Evolutionary conservation across 441 rosid species (phyloP).

Genomic region (Pelargonium fulgidum): DNA sequence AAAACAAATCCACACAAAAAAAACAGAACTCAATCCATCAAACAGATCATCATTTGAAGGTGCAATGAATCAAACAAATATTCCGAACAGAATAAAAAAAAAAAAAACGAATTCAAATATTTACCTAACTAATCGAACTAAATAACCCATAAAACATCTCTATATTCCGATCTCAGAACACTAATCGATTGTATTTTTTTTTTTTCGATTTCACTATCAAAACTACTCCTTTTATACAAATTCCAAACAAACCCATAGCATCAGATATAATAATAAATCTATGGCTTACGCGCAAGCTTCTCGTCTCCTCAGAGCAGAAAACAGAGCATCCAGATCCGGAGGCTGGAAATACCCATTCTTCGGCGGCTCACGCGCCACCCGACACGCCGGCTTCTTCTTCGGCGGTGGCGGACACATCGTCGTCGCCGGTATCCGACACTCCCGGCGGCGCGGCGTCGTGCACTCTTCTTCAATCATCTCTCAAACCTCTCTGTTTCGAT

Average conservation of each 20-base stretch:
- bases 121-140: background rate
- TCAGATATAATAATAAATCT: no score
- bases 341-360: slow-evolving; percentile 51
- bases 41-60: no score
- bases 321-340: slow-evolving; percentile 62
- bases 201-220: background rate
- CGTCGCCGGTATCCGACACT: slow-evolving; percentile 33
- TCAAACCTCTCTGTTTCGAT: background rate
- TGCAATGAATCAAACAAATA: no score
- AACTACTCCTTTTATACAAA: background rate
- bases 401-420: slow-evolving; percentile 59
- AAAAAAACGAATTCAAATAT: background rate
- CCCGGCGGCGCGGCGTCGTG: slow-evolving; percentile 41
- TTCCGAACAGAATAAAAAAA: no score
- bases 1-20: no score
- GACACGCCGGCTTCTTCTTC: slow-evolving; percentile 38
- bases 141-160: background rate
- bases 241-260: background rate
- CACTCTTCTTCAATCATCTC: slow-evolving; percentile 37
- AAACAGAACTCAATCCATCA: no score
- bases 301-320: slow-evolving; percentile 27
- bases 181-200: background rate
- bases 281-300: slow-evolving; percentile 30
- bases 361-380: slow-evolving; percentile 36
- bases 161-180: background rate